Conservation (phyloP, 1,139 yeast genomes). For the Suhomyces maxii region DNA sequence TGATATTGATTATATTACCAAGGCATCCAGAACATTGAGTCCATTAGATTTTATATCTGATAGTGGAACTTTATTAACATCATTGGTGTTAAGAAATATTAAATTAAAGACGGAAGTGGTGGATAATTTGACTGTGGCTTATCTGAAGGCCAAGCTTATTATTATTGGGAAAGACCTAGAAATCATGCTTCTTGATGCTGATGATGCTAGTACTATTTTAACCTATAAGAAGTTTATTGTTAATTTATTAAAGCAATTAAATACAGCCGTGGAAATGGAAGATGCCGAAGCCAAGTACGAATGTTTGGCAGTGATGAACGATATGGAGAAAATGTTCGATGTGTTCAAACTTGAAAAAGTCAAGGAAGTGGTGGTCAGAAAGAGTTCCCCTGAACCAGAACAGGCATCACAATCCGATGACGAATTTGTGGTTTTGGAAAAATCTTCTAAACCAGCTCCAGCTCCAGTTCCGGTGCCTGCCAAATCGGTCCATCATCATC, state of each 20-base stretch:
- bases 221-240: conserved; percentile 54
- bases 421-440: neutral
- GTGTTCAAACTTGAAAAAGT: conserved; percentile 42
- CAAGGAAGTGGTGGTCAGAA: conserved; percentile 16
- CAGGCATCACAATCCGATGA: neutral
- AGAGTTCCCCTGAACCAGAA: neutral
- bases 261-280: conserved; percentile 47
- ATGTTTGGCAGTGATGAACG: conserved; percentile 59
- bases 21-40: conserved; percentile 39
- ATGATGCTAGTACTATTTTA: conserved; percentile 34
- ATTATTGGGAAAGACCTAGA: conserved; percentile 58
- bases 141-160: conserved; percentile 56
- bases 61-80: conserved; percentile 57
- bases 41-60: conserved; percentile 54
- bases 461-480: neutral
- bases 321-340: conserved; percentile 64
- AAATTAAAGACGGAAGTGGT: conserved; percentile 48
- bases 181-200: conserved; percentile 27
- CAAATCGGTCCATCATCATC: neutral
- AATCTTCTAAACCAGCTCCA: neutral
- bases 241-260: conserved; percentile 51
- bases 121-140: conserved; percentile 53
- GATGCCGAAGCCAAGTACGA: conserved; percentile 55
- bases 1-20: conserved; percentile 49
- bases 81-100: conserved; percentile 49